These are phyloP conservation scores for Aureobasidium leucospermi DNA, from an alignment of 2,329 filamentous ascomycete species.

Conservation along the genomic window DNA sequence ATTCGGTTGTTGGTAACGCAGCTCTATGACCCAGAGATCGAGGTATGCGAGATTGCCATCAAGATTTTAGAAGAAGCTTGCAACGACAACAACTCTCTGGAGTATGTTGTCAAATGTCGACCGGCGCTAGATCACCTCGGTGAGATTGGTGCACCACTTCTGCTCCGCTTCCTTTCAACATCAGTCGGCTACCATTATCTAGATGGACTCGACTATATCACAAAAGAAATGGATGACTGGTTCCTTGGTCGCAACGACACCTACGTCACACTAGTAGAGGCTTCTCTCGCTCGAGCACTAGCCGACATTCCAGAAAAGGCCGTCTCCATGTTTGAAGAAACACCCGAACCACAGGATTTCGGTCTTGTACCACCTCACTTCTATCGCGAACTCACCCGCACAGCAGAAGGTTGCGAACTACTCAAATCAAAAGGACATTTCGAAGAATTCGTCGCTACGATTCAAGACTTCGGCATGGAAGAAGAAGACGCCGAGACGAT, in stretches of 20 bases:
- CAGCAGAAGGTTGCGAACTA: constrained; percentile 82
- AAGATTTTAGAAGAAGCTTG: constrained; percentile 97
- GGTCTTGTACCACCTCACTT: constrained; percentile 86
- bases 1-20: constrained; percentile 97
- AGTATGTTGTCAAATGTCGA: constrained; percentile 94
- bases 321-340: constrained; percentile 47
- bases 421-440: constrained; percentile 93
- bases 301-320: constrained; percentile 51
- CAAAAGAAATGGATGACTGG: constrained; percentile 99
- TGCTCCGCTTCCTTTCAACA: constrained; percentile 88
- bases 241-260: constrained; percentile 92
- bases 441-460: constrained; percentile 82
- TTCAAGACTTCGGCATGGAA: constrained; percentile 79
- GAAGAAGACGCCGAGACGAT: constrained; percentile 78
- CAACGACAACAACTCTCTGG: constrained; percentile 81
- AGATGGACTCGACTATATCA: constrained; percentile 95
- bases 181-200: constrained; percentile 97
- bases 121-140: constrained; percentile 91
- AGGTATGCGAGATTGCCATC: constrained; percentile 91
- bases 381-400: constrained; percentile 89
- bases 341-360: constrained; percentile 42
- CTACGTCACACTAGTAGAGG: constrained; percentile 92
- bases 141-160: constrained; percentile 88
- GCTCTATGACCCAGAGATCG: constrained; percentile 92
- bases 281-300: constrained; percentile 84